phyloP scores from a whole-genome alignment of 1,284 basidiomycete genomes.

The Sporisorium iseilematis-ciliati region DNA sequence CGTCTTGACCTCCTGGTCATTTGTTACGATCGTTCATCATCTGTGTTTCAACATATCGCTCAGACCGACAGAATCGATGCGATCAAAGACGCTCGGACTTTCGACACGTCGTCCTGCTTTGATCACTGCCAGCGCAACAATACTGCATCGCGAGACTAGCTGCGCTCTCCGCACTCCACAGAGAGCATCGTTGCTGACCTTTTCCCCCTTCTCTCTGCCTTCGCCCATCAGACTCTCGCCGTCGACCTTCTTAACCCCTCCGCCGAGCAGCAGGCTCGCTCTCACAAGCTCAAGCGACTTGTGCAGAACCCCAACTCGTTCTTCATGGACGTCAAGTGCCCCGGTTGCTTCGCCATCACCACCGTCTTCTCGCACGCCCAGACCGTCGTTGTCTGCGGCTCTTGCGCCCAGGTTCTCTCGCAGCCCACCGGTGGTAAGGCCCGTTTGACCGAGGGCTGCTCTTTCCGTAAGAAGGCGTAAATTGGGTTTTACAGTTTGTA shows the following conservation, averaged over 20 bases:
- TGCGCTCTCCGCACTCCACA: not conserved
- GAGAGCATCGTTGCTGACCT: slow-evolving; percentile 10
- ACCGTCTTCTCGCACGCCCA: slow-evolving; percentile 96
- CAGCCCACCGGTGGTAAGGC: slow-evolving; percentile 99
- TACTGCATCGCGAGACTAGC: slow-evolving; percentile 10
- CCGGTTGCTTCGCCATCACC: slow-evolving; percentile 93
- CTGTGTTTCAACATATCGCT: no score
- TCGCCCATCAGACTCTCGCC: slow-evolving; percentile 83
- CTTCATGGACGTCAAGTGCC: slow-evolving; percentile 99
- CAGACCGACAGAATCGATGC: no score
- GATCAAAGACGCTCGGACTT: no score
- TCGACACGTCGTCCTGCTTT: no score
- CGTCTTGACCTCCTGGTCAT: no score
- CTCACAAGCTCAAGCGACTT: slow-evolving; percentile 98
- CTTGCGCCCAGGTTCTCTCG: slow-evolving; percentile 94
- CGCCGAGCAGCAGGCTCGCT: slow-evolving; percentile 77
- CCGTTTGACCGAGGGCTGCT: slow-evolving; percentile 86
- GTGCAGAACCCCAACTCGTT: slow-evolving; percentile 84
- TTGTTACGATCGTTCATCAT: no score
- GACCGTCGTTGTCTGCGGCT: slow-evolving; percentile 90
- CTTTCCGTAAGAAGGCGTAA: slow-evolving; percentile 67
- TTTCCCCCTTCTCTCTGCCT: not conserved
- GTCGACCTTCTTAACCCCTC: slow-evolving; percentile 98
- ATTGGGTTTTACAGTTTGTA: slow-evolving; percentile 11
- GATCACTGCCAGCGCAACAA: no score